Percentiles rank a stretch among this genome's conserved stretches.
These are phyloP conservation scores for Aspergillus melleus DNA, from an alignment of 2,329 filamentous ascomycete genomes.

Conservation along the genomic window DNA sequence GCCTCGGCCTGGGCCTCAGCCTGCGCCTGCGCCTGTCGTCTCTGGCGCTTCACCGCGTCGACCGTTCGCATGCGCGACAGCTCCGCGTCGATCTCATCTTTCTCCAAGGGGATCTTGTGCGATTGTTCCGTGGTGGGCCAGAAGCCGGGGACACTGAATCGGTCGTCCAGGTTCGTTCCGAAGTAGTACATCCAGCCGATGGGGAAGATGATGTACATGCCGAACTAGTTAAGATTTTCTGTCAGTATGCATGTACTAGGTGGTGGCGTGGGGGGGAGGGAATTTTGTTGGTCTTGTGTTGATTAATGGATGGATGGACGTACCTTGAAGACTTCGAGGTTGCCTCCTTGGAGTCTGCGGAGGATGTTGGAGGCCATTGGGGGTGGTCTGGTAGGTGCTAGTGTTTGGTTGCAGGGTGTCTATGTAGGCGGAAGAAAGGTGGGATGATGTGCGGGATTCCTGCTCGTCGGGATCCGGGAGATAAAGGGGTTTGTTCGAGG, in stretches of 20 bases:
- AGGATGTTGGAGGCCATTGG: slow-evolving; percentile 41
- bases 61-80: slow-evolving; percentile 64
- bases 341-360: slow-evolving; percentile 72
- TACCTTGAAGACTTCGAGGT: slow-evolving; percentile 95
- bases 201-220: slow-evolving; percentile 97
- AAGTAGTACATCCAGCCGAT: slow-evolving; percentile 99
- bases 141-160: slow-evolving; percentile 86
- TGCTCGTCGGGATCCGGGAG: not conserved
- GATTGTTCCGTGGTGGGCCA: slow-evolving; percentile 73
- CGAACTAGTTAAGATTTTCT: slow-evolving; percentile 63
- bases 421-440: not conserved
- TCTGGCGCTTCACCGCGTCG: slow-evolving; percentile 51
- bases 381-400: not conserved
- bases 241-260: no score
- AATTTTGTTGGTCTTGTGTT: not conserved
- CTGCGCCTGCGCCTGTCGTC: slow-evolving; percentile 32
- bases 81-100: slow-evolving; percentile 70
- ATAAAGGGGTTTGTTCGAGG: no score
- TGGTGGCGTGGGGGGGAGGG: no score
- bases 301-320: slow-evolving; percentile 11
- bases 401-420: not conserved
- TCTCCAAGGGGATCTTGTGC: slow-evolving; percentile 54
- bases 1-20: slow-evolving; percentile 11
- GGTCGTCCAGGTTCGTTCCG: slow-evolving; percentile 92
- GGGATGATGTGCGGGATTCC: not conserved